Evolutionary conservation across 768 basidiomycete genomes (phyloP), one percentile per base, ranked within the genome.

Genomic region (Trametes cubensis): DNA sequence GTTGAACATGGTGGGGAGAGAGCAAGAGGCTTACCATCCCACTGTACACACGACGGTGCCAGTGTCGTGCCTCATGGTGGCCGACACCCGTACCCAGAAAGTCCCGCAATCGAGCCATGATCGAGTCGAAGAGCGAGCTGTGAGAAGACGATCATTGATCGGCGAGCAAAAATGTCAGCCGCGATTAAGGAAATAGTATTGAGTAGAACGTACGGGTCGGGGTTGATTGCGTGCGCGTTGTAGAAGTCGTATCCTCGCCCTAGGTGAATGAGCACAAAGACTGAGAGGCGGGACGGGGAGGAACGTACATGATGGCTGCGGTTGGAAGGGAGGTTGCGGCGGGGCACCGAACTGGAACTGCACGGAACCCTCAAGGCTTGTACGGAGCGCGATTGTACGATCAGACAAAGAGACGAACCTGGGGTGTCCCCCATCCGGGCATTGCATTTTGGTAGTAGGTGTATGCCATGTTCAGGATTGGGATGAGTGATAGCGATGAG

Each of bases 1-100:
- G 17, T 14, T 45, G 39, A 49, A 56, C 57, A 42, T 57, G 40
- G 23, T 38, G 8, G 21, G 53, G 18, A 50, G 40, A 18, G 41
- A 52, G 28, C 20, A 42, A 54, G 46, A 44, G 52, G 72, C 79
- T 69, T 65, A 87, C 88, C 61, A 83, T 63, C 50, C 83, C 83
- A 38, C 83, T 84, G 69, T 91, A 92, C 6, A 85, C 84, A 21
- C 83, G 82, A 53, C 80, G 78, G 72, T 92, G 88, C 83, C 82
- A 89, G 60, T 82, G 78, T 30, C 77, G 77, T 2, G 90, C 89
- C 69, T 90, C 88, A 60, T 84, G 73, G 21, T 79, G 72, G 25
- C 84, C 83, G 20, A 85, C 80, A 44, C 85, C 85, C 65, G 77
- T 61, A 14, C 66, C 65, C 6, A 62, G 63, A 26, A 60, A 53